phyloP scores from a whole-genome alignment of 768 basidiomycete species.

The Phlegmacium glaucopus region DNA sequence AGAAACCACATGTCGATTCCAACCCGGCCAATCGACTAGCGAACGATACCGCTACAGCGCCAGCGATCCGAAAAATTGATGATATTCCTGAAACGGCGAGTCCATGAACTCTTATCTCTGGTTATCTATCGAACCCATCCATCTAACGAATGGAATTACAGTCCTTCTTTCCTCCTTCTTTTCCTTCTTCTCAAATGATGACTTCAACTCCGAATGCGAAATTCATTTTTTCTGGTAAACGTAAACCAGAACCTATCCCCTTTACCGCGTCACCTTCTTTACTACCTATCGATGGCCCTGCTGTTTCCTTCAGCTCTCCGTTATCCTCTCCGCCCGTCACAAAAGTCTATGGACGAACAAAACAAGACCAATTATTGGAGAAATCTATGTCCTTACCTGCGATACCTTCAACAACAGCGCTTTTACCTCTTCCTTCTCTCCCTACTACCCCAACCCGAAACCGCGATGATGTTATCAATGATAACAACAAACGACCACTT shows the following conservation, averaged over 20 bases:
- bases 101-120: background rate
- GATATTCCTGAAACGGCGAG: conserved; percentile 13
- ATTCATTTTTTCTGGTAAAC: conserved; percentile 5
- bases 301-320: background rate
- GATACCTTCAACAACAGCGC: conserved; percentile 7
- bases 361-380: conserved; percentile 2
- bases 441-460: conserved; percentile 10
- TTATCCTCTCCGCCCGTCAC: conserved; percentile 13
- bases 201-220: conserved; percentile 21
- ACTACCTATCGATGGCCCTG: background rate
- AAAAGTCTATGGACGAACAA: conserved; percentile 8
- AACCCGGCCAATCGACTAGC: background rate
- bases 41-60: background rate
- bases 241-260: conserved; percentile 44
- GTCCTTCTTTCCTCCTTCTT: conserved; percentile 17
- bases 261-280: conserved; percentile 25
- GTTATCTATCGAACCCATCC: background rate
- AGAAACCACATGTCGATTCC: background rate
- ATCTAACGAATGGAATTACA: background rate
- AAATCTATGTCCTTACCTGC: conserved; percentile 13
- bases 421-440: background rate
- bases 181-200: conserved; percentile 13
- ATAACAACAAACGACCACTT: conserved; percentile 17
- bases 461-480: conserved; percentile 4
- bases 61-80: conserved; percentile 4